Evolutionary conservation across 2,329 filamentous ascomycete genomes (phyloP), one percentile per base, ranked within the genome.

Genomic region (Lachnellula subtilissima): DNA sequence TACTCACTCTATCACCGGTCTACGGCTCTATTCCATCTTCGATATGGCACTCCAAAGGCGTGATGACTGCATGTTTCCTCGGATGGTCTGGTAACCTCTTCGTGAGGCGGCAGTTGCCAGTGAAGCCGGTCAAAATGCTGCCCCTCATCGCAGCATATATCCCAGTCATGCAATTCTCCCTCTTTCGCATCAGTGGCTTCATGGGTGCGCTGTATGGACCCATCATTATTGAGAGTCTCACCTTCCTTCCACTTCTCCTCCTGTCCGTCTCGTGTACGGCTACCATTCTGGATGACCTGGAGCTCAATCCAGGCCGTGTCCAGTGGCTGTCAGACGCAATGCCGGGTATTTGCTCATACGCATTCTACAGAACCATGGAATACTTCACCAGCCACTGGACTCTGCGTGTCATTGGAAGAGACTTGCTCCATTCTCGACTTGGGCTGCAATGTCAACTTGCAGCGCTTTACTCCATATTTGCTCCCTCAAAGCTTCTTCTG

Each of bases 11-110:
- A 36, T 89, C 91, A 19, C 94, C 94, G 2, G 88, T 95, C 11
- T 97, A 95, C 72, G 94, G 94, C 52, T 85, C 86, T 15, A 89
- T 96, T 39, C 89, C 93, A 1, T 78, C 91, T 0, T 80, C 83
- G 1, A 77, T 87, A 62, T 88, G 86, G 71, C 93, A 97, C 70
- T 74, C 78, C 51, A 81, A 82, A 68, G 79, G 85, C 58, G 75
- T 91, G 60, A 84, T 84, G 64, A 75, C 81, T 3, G 85, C 83
- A 28, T 83, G 85, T 58, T 86, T 91, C 59, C 71, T 85, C 15
- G 91, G 90, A 36, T 89, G 89, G 81, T 80, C 88, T 8, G 78
- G 80, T 25, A 89, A 88, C 67, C 69, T 86, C 48, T 74, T 78
- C 12, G 68, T 89, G 39, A 74, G 72, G 53, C 72, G 76, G 28